These are phyloP conservation scores for Metschnikowia colocasiae DNA, from an alignment of 805 yeast species.

Conservation along the genomic window DNA sequence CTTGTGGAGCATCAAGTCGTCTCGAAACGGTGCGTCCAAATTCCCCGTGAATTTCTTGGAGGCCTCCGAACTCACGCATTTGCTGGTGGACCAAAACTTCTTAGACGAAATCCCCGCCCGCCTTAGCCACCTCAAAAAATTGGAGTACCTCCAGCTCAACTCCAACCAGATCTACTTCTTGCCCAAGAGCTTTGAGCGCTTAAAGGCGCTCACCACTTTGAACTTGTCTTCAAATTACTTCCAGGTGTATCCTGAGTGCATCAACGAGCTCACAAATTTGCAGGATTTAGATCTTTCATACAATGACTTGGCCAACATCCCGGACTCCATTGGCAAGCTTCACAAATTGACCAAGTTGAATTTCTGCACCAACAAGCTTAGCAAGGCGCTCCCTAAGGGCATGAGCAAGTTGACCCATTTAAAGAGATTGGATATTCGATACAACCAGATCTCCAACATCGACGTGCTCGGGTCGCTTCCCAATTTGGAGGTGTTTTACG, in stretches of 20 bases:
- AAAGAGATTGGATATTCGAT: slow-evolving; percentile 72
- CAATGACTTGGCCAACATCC: slow-evolving; percentile 62
- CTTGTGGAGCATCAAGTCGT: slow-evolving; percentile 61
- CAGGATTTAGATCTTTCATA: slow-evolving; percentile 75
- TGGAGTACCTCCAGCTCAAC: slow-evolving; percentile 61
- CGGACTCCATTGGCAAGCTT: slow-evolving; percentile 58
- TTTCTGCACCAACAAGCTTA: slow-evolving; percentile 67
- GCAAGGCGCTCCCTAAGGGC: slow-evolving; percentile 48
- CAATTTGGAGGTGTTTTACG: slow-evolving; percentile 64
- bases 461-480: slow-evolving; percentile 56
- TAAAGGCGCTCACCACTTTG: slow-evolving; percentile 53
- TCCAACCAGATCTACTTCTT: slow-evolving; percentile 67
- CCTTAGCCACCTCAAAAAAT: slow-evolving; percentile 49
- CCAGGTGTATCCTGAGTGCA: slow-evolving; percentile 57
- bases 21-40: slow-evolving; percentile 65
- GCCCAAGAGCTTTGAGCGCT: slow-evolving; percentile 57
- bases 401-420: slow-evolving; percentile 53
- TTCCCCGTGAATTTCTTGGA: slow-evolving; percentile 74
- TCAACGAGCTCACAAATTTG: slow-evolving; percentile 57
- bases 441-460: slow-evolving; percentile 56
- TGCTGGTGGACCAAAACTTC: slow-evolving; percentile 78
- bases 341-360: slow-evolving; percentile 63
- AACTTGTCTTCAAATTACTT: slow-evolving; percentile 79
- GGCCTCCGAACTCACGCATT: slow-evolving; percentile 59
- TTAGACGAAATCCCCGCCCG: slow-evolving; percentile 59